Percentiles rank a stretch among this genome's conserved stretches.
phyloP scores from a whole-genome alignment of 2,329 filamentous ascomycete genomes.

The Didymella pinodella region DNA sequence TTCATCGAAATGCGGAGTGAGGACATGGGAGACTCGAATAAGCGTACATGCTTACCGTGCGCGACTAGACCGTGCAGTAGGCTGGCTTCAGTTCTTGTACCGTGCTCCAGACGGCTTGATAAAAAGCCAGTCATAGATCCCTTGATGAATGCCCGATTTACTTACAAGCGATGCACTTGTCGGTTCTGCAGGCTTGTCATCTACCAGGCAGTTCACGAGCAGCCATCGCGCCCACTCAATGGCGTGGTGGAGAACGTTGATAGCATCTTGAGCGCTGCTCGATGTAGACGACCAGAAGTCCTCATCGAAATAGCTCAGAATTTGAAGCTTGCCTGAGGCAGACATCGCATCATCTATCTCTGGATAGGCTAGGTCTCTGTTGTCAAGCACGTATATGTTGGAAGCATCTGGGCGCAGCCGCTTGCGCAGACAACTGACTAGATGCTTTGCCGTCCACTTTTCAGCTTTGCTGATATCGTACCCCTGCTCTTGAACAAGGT shows the following conservation, averaged over 20 bases:
- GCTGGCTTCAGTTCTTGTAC: not conserved
- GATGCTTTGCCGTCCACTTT: not conserved
- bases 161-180: not conserved
- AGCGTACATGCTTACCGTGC: not conserved
- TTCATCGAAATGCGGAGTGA: too few relatives aligned
- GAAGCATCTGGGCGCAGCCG: not conserved
- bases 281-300: not conserved
- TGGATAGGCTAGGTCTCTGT: not conserved
- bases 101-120: not conserved
- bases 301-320: not conserved
- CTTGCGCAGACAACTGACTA: conserved; percentile 1
- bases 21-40: too few relatives aligned
- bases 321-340: not conserved
- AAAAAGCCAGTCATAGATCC: not conserved
- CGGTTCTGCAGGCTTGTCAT: not conserved
- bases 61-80: not conserved
- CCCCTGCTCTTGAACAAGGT: not conserved
- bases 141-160: not conserved
- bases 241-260: not conserved
- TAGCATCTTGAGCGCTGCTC: not conserved
- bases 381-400: not conserved
- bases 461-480: not conserved
- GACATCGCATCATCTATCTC: not conserved
- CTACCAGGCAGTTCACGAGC: not conserved
- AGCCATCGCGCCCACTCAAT: not conserved